Percentiles rank a stretch among this genome's conserved stretches.
These are phyloP conservation scores for Fonsecaea pedrosoi DNA, from an alignment of 2,329 filamentous ascomycete genomes.

Conservation along the genomic window DNA sequence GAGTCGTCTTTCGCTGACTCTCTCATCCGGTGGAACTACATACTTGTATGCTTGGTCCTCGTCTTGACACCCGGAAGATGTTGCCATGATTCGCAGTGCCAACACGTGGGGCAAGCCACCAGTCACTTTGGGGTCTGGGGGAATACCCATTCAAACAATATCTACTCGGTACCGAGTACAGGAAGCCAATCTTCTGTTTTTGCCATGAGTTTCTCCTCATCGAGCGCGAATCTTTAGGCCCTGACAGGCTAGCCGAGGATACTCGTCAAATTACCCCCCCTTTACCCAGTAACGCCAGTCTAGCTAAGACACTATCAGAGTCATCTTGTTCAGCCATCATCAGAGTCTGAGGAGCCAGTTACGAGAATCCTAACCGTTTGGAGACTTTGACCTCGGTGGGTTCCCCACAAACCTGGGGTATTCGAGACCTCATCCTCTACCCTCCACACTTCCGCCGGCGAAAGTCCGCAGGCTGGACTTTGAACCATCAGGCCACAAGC, in stretches of 20 bases:
- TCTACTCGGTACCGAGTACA: not conserved
- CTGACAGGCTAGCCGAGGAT: not conserved
- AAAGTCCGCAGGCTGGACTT: slow-evolving; percentile 13
- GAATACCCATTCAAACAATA: not conserved
- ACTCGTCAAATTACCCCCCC: not conserved
- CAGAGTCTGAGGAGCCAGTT: not conserved
- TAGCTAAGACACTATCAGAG: not conserved
- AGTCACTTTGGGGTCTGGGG: not conserved
- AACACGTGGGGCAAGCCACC: not conserved
- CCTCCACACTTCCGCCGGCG: not conserved
- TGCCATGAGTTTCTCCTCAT: not conserved
- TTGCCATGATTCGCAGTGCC: not conserved
- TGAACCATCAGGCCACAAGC: slow-evolving; percentile 6
- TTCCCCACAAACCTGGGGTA: slow-evolving; percentile 23
- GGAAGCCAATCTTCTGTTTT: not conserved
- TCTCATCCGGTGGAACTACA: too few species aligned
- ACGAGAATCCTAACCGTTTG: slow-evolving; percentile 11
- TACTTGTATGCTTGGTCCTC: too few species aligned
- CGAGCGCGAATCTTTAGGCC: not conserved
- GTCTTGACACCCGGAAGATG: not conserved
- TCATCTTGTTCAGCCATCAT: not conserved
- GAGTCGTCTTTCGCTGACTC: too few species aligned
- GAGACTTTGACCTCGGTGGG: slow-evolving; percentile 23
- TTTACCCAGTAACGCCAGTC: not conserved
- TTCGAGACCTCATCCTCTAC: slow-evolving; percentile 10